Conservation (phyloP, 768 basidiomycete genomes). For the Lepiota venenata region DNA sequence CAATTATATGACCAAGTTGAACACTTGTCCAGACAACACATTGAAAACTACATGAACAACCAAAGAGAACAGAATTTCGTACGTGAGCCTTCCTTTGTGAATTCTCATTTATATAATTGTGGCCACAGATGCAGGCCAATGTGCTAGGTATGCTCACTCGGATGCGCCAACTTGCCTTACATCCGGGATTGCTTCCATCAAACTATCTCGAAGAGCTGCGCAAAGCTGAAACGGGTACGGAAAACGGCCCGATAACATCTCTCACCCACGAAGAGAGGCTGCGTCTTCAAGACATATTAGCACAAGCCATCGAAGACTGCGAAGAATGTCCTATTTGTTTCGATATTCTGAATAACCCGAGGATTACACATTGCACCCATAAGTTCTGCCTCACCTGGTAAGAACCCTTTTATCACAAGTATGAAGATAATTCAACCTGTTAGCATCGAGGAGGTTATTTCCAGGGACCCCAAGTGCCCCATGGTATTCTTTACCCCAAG, state of each 20-base stretch:
- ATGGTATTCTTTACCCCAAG: conserved; percentile 48
- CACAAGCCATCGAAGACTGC: conserved; percentile 70
- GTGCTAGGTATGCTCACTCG: conserved; percentile 84
- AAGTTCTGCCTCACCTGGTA: conserved; percentile 72
- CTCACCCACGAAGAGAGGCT: conserved; percentile 52
- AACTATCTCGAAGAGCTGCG: conserved; percentile 68
- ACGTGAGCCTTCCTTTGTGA: conserved; percentile 4
- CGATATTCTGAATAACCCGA: conserved; percentile 51
- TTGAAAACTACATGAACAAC: conserved; percentile 51
- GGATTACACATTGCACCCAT: conserved; percentile 74
- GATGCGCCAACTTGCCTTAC: conserved; percentile 77
- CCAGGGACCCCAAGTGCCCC: conserved; percentile 74
- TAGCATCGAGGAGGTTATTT: conserved; percentile 69
- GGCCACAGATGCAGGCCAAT: conserved; percentile 56
- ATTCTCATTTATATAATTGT: conserved; percentile 5
- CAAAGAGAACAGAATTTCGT: conserved; percentile 39
- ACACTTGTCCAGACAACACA: conserved; percentile 53
- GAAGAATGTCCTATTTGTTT: conserved; percentile 86
- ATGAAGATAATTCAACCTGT: neutral
- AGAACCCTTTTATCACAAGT: conserved; percentile 10
- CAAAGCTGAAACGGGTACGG: conserved; percentile 30
- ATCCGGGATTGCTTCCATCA: conserved; percentile 70
- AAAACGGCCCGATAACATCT: conserved; percentile 21
- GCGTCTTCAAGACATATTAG: conserved; percentile 54
- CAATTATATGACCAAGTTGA: conserved; percentile 71